A percentile compares a stretch with the other conserved stretches of the same genome.
Conservation (phyloP, 345 rosid genomes). For the Chamaenerion angustifolium region DNA sequence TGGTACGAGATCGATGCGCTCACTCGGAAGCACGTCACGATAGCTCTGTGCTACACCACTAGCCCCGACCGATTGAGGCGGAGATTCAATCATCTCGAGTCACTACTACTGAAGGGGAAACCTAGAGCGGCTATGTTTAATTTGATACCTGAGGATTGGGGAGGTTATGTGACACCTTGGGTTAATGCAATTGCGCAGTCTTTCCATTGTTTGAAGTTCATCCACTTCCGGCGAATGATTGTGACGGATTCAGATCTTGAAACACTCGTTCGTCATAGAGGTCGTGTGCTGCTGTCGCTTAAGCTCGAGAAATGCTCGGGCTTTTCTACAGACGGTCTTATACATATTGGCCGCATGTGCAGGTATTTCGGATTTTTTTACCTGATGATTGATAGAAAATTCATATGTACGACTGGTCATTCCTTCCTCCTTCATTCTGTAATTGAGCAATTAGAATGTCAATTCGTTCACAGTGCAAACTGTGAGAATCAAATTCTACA, state of each 20-base stretch:
- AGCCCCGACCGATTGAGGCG: constrained; percentile 50
- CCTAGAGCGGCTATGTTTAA: constrained; percentile 92
- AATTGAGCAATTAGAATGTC: too few species aligned
- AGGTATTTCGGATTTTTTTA: constrained; percentile 22
- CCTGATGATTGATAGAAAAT: neutral
- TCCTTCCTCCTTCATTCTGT: neutral
- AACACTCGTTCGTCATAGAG: constrained; percentile 31
- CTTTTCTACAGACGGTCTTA: constrained; percentile 73
- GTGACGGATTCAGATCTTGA: constrained; percentile 72
- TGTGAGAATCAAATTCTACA: too few species aligned
- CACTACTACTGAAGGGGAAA: constrained; percentile 74
- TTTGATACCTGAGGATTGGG: constrained; percentile 91
- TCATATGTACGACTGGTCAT: neutral
- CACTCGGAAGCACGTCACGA: constrained; percentile 74
- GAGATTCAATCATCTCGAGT: constrained; percentile 51
- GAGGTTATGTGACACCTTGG: constrained; percentile 75
- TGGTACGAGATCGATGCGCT: constrained; percentile 73
- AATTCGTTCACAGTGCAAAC: too few species aligned
- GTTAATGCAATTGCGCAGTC: constrained; percentile 35
- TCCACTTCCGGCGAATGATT: constrained; percentile 81
- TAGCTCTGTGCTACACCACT: constrained; percentile 66
- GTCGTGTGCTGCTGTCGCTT: constrained; percentile 32
- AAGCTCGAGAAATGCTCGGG: constrained; percentile 92
- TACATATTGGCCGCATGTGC: constrained; percentile 54
- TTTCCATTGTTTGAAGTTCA: constrained; percentile 40